Conservation (phyloP, 495 filamentous ascomycete genomes). For the Rostrohypoxylon terebratum region DNA sequence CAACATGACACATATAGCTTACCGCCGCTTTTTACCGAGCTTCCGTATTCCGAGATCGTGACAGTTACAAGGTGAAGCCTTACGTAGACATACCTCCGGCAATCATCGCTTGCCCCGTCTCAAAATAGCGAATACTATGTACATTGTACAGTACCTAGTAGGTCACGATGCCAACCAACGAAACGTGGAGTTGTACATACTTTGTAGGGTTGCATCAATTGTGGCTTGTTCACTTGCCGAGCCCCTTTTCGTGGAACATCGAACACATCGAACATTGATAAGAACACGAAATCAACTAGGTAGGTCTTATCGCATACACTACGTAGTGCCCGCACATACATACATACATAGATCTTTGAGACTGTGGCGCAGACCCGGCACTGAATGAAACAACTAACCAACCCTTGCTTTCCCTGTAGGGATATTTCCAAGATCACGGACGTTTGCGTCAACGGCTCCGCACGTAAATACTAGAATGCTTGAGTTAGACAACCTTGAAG, state of each 20-base stretch:
- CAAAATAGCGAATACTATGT: conserved; percentile 25
- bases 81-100: conserved; percentile 17
- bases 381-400: conserved; percentile 13
- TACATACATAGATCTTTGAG: conserved; percentile 5
- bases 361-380: conserved; percentile 40
- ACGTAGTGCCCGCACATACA: too few species aligned
- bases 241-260: conserved; percentile 10
- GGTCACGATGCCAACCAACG: neutral
- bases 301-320: too few species aligned
- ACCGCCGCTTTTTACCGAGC: conserved; percentile 20
- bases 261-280: neutral
- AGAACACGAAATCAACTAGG: conserved; percentile 18
- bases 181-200: conserved; percentile 34
- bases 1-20: conserved; percentile 2
- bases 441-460: conserved; percentile 4
- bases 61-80: conserved; percentile 20
- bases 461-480: conserved; percentile 1
- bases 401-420: conserved; percentile 30
- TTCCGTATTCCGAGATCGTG: conserved; percentile 12
- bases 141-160: neutral
- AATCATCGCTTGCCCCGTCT: conserved; percentile 17
- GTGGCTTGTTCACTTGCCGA: conserved; percentile 23
- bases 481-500: neutral
- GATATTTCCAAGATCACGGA: conserved; percentile 12
- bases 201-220: conserved; percentile 29